Base-by-base conservation (phyloP, 306 rosid genomes). In the Hippophae tibetana region DNA sequence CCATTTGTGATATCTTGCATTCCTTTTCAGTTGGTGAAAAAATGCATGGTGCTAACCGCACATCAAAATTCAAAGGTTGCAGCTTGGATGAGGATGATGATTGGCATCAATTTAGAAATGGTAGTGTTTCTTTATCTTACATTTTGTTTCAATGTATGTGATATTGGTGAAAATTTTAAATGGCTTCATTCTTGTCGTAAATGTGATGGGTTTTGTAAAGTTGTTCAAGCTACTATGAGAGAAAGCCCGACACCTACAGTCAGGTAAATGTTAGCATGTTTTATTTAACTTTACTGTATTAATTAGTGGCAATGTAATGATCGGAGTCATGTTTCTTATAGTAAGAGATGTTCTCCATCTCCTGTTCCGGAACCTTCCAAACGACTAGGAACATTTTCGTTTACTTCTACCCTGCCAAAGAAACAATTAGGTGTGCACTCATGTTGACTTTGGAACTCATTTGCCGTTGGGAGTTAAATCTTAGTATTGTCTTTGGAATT, bases 21-120 rank as follows among this genome's bases (percentile, higher is more conserved):
- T 79, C 43, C 12, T 57, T 56, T 75, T 74, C 87, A 93, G 99
- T 64, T 71, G 94, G 97, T 69, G 99, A 86, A 78, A 86, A 89
- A 76, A 84, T 89, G 77, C 65, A 71, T 7, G 89, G 90, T 41
- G 76, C 79, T 54, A 79, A 65, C 71, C 73, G 48, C 69, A 73
- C 79, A 82, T 81, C 96, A 7, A 83, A 74, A 68, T 79, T 83
- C 61, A 58, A 56, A 54, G 97, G 95, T 57, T 79, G 93, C 82
- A 93, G 65, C 81, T 79, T 93, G 27, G 97, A 82, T 43, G 97
- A 86, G 9, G 90, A 80, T 77, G 95, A 82, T 59, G 94, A 93
- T 8, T 84, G 99, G 99, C 84, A 79, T 70, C 95, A 80, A 65
- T 82, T 88, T 64, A 87, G 76, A 61, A 89, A 70, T 77, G 94